Percentiles rank a stretch among this genome's conserved stretches.
Conservation (phyloP, 176 grass and related monocot species). For the Rhynchospora pubera region DNA sequence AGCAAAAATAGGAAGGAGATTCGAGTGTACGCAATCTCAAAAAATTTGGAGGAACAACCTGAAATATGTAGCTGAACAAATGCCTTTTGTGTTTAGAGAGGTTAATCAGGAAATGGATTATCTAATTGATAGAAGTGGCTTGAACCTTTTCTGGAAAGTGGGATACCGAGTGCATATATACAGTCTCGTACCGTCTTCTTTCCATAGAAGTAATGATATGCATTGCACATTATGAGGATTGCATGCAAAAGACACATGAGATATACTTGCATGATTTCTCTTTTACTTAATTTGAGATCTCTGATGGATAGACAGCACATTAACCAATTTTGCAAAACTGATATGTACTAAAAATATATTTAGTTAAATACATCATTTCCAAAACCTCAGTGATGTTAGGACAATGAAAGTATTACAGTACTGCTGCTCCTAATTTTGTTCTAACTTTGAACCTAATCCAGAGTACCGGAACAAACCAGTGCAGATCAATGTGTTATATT, state of each 20-base stretch:
- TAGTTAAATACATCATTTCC: not conserved
- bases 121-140: no score
- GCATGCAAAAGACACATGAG: not conserved
- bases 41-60: no score
- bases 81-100: no score
- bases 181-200: no score
- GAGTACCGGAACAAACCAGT: not conserved
- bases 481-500: not conserved
- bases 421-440: not conserved
- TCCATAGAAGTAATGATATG: no score
- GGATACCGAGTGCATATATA: no score
- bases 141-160: no score
- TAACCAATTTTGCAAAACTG: not conserved
- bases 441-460: not conserved
- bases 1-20: no score
- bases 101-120: no score
- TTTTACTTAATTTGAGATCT: not conserved
- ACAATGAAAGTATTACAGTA: not conserved
- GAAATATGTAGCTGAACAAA: no score
- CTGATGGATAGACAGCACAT: not conserved
- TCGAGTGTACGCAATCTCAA: no score
- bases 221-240: slow-evolving; percentile 35
- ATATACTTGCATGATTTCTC: not conserved
- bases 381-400: not conserved
- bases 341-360: not conserved